Conservation (phyloP, 2,329 filamentous ascomycete species). For the Teratosphaeria gauchensis region DNA sequence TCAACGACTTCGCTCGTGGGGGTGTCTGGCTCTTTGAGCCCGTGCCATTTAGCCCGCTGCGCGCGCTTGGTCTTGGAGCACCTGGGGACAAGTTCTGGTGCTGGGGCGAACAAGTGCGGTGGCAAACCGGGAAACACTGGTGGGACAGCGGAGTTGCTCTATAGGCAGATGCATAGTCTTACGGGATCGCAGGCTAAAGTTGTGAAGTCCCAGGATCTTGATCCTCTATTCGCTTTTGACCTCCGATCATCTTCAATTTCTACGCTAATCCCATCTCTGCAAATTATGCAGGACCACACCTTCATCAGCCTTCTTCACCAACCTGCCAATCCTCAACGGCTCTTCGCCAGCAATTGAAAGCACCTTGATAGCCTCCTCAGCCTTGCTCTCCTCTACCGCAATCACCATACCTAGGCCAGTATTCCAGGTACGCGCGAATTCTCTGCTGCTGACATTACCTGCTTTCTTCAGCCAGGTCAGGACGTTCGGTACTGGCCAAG, state of each 20-base stretch:
- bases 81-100: slow-evolving; percentile 57
- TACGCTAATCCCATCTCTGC: slow-evolving; percentile 24
- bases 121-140: slow-evolving; percentile 1
- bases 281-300: slow-evolving; percentile 57
- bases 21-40: slow-evolving; percentile 77
- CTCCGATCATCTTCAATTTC: background rate
- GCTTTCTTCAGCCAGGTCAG: slow-evolving; percentile 76
- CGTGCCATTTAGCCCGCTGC: slow-evolving; percentile 63
- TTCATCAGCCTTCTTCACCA: slow-evolving; percentile 44
- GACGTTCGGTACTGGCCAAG: slow-evolving; percentile 68
- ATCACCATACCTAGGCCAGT: slow-evolving; percentile 90
- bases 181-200: too few species aligned
- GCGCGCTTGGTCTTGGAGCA: slow-evolving; percentile 55
- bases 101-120: slow-evolving; percentile 8
- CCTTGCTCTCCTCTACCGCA: slow-evolving; percentile 60
- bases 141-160: slow-evolving; percentile 3
- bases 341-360: slow-evolving; percentile 63
- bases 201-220: too few species aligned
- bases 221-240: background rate
- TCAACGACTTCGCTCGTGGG: slow-evolving; percentile 63
- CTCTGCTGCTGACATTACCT: slow-evolving; percentile 60
- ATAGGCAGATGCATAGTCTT: background rate
- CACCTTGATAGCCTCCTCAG: slow-evolving; percentile 47
- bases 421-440: slow-evolving; percentile 93
- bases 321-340: slow-evolving; percentile 64